A percentile compares a stretch with the other conserved stretches of the same genome.
phyloP scores from a whole-genome alignment of 176 grass and related monocot species.

The Panicum miliaceum region DNA sequence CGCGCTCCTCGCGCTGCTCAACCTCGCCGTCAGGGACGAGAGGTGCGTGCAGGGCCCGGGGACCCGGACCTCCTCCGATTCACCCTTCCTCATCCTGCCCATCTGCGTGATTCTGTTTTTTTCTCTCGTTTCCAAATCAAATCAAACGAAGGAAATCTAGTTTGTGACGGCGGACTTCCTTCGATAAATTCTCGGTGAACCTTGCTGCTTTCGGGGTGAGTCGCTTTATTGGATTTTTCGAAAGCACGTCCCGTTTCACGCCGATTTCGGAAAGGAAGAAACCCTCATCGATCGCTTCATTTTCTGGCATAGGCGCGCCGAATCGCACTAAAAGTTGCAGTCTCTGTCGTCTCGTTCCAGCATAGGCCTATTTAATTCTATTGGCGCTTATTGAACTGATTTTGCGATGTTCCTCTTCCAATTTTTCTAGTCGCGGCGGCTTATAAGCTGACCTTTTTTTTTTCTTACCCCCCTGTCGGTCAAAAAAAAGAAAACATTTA shows the following conservation, averaged over 20 bases:
- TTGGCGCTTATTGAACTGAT: not conserved
- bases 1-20: slow-evolving; percentile 85
- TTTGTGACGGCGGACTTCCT: not conserved
- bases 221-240: not conserved
- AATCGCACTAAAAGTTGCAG: not conserved
- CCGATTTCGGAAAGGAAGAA: not conserved
- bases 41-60: slow-evolving; percentile 38
- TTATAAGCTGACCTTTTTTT: not conserved
- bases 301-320: not conserved
- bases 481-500: not conserved
- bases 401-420: not conserved
- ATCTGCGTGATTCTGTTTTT: not conserved
- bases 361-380: not conserved
- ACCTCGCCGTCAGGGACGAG: slow-evolving; percentile 88
- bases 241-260: not conserved
- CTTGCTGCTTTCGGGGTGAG: slow-evolving; percentile 17
- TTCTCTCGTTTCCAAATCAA: not conserved
- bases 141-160: not conserved
- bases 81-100: not conserved
- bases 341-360: not conserved
- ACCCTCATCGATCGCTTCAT: not conserved
- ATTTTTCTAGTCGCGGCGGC: slow-evolving; percentile 28
- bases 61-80: not conserved
- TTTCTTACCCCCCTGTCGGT: not conserved
- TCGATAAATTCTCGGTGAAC: not conserved